Evolutionary conservation across 2,329 filamentous ascomycete species (phyloP).

Genomic region (Alternaria ventricosa): DNA sequence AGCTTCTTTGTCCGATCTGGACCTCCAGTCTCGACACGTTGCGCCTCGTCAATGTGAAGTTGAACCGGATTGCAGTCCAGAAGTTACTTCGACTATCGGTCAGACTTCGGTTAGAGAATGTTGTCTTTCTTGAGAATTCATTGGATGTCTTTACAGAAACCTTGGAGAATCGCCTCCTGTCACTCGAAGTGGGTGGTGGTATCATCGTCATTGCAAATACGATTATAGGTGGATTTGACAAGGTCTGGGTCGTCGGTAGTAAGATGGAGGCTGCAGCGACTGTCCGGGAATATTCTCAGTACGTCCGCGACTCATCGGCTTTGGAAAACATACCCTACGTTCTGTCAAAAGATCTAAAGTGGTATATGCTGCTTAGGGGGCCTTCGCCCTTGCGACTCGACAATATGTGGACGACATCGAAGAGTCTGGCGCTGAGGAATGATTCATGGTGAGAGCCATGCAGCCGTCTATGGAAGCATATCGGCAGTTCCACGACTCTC

Average conservation of each 20-base stretch:
- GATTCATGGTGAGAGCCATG: neutral
- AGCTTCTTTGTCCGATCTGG: neutral
- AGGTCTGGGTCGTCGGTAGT: neutral
- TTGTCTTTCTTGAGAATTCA: neutral
- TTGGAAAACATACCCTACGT: neutral
- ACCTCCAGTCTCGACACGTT: neutral
- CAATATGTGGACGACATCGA: neutral
- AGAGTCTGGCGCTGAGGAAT: neutral
- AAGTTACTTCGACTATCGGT: neutral
- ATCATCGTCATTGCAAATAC: neutral
- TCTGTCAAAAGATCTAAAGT: neutral
- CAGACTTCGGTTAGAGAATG: neutral
- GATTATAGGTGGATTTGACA: neutral
- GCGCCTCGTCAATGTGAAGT: neutral
- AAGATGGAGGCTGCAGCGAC: neutral
- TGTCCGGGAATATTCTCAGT: neutral
- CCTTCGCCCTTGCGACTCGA: neutral
- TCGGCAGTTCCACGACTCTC: neutral
- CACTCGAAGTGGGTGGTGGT: neutral
- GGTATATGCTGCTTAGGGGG: neutral
- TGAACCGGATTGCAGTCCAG: neutral
- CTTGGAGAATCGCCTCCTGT: neutral
- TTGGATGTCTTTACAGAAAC: neutral
- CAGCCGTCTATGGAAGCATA: neutral
- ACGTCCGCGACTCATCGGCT: neutral